Evolutionary conservation across 2,329 filamentous ascomycete species (phyloP).

Genomic region (Didymella glomerata): DNA sequence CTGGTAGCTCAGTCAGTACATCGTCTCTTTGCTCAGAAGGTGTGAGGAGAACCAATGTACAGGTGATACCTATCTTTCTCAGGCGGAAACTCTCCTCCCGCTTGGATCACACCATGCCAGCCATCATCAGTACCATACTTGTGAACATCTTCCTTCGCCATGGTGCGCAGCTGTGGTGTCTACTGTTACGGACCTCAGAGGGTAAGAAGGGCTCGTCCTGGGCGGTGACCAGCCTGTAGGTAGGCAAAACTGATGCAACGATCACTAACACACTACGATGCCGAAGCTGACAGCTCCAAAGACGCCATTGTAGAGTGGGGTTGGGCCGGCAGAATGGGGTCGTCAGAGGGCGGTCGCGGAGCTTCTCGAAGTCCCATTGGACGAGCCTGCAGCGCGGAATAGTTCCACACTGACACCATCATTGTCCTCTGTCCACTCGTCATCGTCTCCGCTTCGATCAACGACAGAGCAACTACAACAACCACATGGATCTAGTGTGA

Average conservation of each 20-base stretch:
- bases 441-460: not conserved
- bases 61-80: constrained; percentile 64
- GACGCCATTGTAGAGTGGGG: constrained; percentile 14
- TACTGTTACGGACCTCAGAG: not conserved
- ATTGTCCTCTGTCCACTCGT: not conserved
- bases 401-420: constrained; percentile 2
- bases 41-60: constrained; percentile 56
- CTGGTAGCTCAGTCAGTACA: constrained; percentile 40
- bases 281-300: not conserved
- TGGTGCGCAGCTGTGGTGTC: not conserved
- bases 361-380: constrained; percentile 17
- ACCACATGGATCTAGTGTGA: not conserved
- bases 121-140: constrained; percentile 54
- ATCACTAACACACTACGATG: not conserved
- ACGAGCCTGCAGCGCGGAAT: constrained; percentile 2
- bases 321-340: constrained; percentile 15
- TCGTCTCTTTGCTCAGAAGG: not conserved
- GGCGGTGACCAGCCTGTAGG: too few species aligned
- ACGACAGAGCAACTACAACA: not conserved
- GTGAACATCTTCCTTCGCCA: constrained; percentile 39
- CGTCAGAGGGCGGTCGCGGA: constrained; percentile 20
- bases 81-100: constrained; percentile 58
- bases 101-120: constrained; percentile 62
- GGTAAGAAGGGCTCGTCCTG: not conserved
- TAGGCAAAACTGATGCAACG: not conserved